Conservation (phyloP, 2,329 filamentous ascomycete species). For the Trichoderma atroviride region DNA sequence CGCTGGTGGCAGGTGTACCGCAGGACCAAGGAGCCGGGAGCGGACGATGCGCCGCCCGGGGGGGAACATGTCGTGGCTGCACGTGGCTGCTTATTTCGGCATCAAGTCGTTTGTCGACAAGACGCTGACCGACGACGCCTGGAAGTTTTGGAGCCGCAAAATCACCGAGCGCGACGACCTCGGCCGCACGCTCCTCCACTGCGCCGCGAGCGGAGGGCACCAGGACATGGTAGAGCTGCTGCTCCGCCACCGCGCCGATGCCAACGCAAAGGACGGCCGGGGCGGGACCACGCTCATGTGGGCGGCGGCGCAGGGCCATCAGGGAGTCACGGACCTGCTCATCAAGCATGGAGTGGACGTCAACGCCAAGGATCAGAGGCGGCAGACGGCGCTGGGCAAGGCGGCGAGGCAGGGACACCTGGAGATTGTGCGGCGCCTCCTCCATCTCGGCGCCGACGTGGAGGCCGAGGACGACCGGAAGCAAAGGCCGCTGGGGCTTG, state of each 20-base stretch:
- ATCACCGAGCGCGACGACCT: not conserved
- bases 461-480: not conserved
- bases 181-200: not conserved
- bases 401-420: not conserved
- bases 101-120: not conserved
- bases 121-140: not conserved
- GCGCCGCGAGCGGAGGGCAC: not conserved
- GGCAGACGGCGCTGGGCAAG: not conserved
- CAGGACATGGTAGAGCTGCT: not conserved
- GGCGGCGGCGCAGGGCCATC: not conserved
- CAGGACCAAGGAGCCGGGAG: not conserved
- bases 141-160: not conserved
- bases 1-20: not conserved
- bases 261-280: not conserved
- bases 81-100: not conserved
- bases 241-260: not conserved
- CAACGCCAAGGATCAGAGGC: not conserved
- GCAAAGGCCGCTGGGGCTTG: not conserved
- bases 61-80: not conserved
- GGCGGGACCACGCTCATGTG: not conserved
- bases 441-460: not conserved
- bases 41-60: not conserved
- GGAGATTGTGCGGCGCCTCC: not conserved
- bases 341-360: not conserved
- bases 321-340: not conserved